phyloP scores from a whole-genome alignment of 2,329 filamentous ascomycete genomes.

The Fusarium bactridioides region DNA sequence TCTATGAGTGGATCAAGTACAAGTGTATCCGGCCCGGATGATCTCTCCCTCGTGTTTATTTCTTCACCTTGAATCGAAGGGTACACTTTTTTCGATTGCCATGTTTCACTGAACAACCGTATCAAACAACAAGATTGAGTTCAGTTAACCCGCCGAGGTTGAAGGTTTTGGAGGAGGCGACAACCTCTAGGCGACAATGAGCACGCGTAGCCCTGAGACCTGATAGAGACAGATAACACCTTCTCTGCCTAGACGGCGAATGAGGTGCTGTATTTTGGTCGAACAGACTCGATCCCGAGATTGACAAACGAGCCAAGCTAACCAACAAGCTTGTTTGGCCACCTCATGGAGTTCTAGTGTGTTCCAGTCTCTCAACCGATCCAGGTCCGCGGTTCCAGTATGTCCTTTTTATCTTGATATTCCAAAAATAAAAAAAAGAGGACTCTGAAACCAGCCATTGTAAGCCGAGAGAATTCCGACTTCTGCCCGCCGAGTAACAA shows the following conservation, averaged over 20 bases:
- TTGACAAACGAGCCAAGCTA: constrained; percentile 10
- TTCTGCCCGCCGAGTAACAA: neutral
- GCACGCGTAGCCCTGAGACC: constrained; percentile 18
- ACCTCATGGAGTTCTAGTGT: constrained; percentile 1
- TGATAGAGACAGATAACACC: neutral
- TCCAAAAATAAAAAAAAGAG: neutral
- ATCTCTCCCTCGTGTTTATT: constrained; percentile 8
- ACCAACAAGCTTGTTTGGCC: constrained; percentile 12
- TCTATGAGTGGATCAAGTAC: constrained; percentile 11
- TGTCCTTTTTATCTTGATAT: neutral
- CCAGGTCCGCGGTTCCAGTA: neutral
- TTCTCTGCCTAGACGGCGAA: constrained; percentile 2
- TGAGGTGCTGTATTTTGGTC: neutral
- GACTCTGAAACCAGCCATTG: neutral
- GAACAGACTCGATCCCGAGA: neutral
- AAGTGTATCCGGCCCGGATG: constrained; percentile 8
- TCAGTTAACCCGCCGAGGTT: neutral
- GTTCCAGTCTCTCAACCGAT: neutral
- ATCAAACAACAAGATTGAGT: neutral
- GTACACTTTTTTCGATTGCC: neutral
- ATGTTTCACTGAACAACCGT: neutral
- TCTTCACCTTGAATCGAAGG: neutral
- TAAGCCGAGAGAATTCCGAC: constrained; percentile 17
- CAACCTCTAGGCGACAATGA: constrained; percentile 3
- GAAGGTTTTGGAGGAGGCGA: neutral